Base-by-base conservation (phyloP, 495 filamentous ascomycete species). In the Stereocaulon alpinum region DNA sequence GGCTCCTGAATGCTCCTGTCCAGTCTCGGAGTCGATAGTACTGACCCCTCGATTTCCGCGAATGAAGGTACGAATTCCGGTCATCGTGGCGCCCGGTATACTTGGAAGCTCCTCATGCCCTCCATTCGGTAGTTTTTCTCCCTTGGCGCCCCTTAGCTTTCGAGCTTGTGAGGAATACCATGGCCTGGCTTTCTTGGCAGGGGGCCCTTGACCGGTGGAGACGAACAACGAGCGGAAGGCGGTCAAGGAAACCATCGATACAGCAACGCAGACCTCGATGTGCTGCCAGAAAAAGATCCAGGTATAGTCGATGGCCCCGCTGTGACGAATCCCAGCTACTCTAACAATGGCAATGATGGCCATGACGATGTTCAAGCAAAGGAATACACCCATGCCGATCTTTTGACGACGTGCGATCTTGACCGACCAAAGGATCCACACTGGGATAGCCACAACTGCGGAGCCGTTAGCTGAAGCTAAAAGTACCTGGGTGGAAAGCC, bases 171-270 rank as follows among this genome's bases (percentile, higher is more conserved):
- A 55, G 4, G 40, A 42, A 55, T 50, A 50, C 47, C 47, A 50
- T 15, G 20, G 20, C 20, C 6, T 24, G 6, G 20, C 47, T 50
- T 30, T 30, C 27, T 50, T 50, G 47, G 20, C 27, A 50, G 20
- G 18, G 7, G 27, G 18, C 47, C 27, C 47, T 43, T 43, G 41
- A 15, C 47, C 47, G 4, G 20, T 24, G 27, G 20, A 24, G 47
- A 62, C 55, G 34, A 62, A 62, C 32, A 62, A 53, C 7, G 60
- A 58, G 44, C 60, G 60, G 47, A 62, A 62, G 12, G 60, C 60
- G 4, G 60, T 53, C 6, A 62, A 20, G 18, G 60, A 62, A n/a
- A 62, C 55, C 60, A 58, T 62, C 2, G 42, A 45, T 20, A 62
- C 55, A 32, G 60, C 60, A 20, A 53, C 48, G 27, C 30, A 49